Evolutionary conservation across 768 basidiomycete species (phyloP), one percentile per base, ranked within the genome.

Genomic region (Russula griseocarnosa): DNA sequence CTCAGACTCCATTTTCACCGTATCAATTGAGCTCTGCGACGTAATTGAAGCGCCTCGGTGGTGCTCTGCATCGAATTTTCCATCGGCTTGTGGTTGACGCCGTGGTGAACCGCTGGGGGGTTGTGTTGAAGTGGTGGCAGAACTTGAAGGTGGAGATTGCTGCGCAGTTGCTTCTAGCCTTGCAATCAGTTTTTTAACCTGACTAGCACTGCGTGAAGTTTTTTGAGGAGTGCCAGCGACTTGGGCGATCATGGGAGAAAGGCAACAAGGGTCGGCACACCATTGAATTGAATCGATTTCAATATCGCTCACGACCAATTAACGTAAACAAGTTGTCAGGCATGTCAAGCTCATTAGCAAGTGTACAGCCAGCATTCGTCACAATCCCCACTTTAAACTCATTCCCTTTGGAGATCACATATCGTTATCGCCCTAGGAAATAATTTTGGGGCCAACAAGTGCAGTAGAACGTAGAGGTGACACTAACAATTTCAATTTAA

Each of bases 201-300:
- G 49, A 11, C 18, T 9, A 11, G 56, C 11, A 1, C 52, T 52
- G 30, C 10, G 22, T 24, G 18, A 28, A n/a, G n/a, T n/a, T 16
- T 52, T 49, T 34, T 63, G 50, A 46, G 49, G 26, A 24, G 8
- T 42, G 30, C 51, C 47, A 28, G 38, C 26, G 38, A 22, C 38
- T 46, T 52, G 49, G 24, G 49, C 22, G 49, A 13, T 40, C 61
- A 52, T 63, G 55, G 20, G 13, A 49, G 47, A 44, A 42, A 38
- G 22, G 26, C 28, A 28, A 44, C 20, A 16, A 42, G 28, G 34
- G 24, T 20, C 18, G 32, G 32, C 9, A 46, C 32, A 46, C 56
- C 10, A 14, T 28, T 47, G 46, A 47, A 30, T 30, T 30, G 30
- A 46, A 46, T 10, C 2, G 46, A 16, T n/a, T 47, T n/a, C 22